A percentile compares a stretch with the other conserved stretches of the same genome.
These are phyloP conservation scores for Lentinula sp. DNA, from an alignment of 768 basidiomycete genomes.

Conservation along the genomic window DNA sequence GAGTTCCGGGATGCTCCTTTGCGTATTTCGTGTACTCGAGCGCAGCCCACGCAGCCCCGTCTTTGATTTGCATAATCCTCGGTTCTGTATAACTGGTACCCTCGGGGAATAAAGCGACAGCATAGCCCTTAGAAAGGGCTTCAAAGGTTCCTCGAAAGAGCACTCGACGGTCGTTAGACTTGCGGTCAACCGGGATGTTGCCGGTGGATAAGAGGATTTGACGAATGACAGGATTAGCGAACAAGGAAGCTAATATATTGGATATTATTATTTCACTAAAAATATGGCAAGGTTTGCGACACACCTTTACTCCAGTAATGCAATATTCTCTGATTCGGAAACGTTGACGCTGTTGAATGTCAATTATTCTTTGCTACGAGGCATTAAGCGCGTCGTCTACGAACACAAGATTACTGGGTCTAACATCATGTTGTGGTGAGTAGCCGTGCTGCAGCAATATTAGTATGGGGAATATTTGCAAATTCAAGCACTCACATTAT, in stretches of 20 bases:
- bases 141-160: conserved; percentile 90
- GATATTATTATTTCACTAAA: not conserved
- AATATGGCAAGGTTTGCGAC: not conserved
- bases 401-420: conserved; percentile 79
- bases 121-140: conserved; percentile 69
- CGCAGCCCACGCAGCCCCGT: conserved; percentile 93
- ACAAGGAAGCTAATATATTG: conserved; percentile 56
- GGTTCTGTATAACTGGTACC: conserved; percentile 94
- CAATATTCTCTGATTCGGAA: conserved; percentile 76
- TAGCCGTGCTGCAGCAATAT: conserved; percentile 53
- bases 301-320: conserved; percentile 95
- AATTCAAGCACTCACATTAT: conserved; percentile 64
- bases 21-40: conserved; percentile 87
- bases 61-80: conserved; percentile 86
- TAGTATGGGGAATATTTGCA: not conserved
- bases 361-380: conserved; percentile 10
- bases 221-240: conserved; percentile 67
- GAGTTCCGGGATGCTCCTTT: conserved; percentile 43
- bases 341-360: conserved; percentile 55
- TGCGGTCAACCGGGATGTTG: conserved; percentile 97
- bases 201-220: conserved; percentile 83
- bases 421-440: conserved; percentile 95
- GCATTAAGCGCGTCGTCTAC: conserved; percentile 22
- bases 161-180: conserved; percentile 84
- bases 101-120: conserved; percentile 92